phyloP scores from a whole-genome alignment of 345 rosid genomes.

The Mangifera indica region DNA sequence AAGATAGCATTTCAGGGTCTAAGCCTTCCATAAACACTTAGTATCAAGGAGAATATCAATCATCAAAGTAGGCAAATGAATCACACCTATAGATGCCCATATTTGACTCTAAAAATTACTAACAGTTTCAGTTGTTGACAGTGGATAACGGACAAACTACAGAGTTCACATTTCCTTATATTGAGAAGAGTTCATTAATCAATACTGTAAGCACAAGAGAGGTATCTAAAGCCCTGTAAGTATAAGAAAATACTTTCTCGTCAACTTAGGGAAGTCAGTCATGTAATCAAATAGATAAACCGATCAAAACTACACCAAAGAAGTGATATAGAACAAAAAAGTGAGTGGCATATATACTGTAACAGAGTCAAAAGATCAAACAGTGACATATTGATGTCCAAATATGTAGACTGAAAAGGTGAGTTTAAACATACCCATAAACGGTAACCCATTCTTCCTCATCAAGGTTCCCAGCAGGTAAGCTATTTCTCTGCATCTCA shows the following conservation, averaged over 20 bases:
- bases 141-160: background rate
- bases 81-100: background rate
- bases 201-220: background rate
- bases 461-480: slow-evolving; percentile 71
- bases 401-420: background rate
- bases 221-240: background rate
- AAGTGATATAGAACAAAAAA: background rate
- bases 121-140: slow-evolving; percentile 4
- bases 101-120: background rate
- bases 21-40: background rate
- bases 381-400: too few relatives aligned
- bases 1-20: background rate
- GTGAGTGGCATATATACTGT: background rate
- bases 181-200: background rate
- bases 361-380: too few relatives aligned
- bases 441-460: slow-evolving; percentile 99
- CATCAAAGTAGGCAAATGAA: background rate
- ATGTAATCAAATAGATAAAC: background rate
- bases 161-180: background rate
- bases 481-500: slow-evolving; percentile 62
- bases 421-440: slow-evolving; percentile 62
- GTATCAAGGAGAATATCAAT: background rate
- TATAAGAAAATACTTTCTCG: background rate
- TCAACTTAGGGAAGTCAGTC: background rate
- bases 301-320: background rate